Evolutionary conservation across 129 eudicot species (phyloP).

Genomic region (Tanacetum coccineum): DNA sequence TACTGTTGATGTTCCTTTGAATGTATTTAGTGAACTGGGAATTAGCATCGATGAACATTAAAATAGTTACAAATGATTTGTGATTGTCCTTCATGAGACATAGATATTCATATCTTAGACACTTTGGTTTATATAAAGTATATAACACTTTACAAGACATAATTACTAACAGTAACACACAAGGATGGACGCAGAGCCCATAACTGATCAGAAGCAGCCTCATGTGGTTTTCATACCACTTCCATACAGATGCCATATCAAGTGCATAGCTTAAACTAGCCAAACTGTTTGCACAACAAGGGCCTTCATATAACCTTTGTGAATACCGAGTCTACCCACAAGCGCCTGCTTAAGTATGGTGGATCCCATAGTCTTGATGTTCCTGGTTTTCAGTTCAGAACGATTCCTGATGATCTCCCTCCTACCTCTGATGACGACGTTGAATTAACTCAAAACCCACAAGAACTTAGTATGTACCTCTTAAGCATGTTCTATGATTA

Average conservation of each 20-base stretch:
- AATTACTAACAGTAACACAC: neutral
- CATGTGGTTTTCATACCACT: slow-evolving; percentile 36
- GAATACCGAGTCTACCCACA: slow-evolving; percentile 44
- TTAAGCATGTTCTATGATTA: slow-evolving; percentile 22
- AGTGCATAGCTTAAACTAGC: slow-evolving; percentile 50
- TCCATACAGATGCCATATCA: slow-evolving; percentile 54
- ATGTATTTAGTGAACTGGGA: slow-evolving; percentile 10
- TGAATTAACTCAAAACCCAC: neutral
- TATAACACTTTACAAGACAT: neutral
- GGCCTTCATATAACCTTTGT: slow-evolving; percentile 51
- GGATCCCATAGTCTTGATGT: slow-evolving; percentile 26
- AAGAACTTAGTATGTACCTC: neutral
- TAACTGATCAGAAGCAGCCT: slow-evolving; percentile 11
- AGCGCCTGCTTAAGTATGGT: slow-evolving; percentile 29
- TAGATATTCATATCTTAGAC: neutral
- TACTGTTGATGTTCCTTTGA: too few relatives aligned
- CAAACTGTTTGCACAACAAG: slow-evolving; percentile 31
- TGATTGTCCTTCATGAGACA: neutral
- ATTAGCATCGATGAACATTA: neutral
- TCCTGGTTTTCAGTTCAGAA: slow-evolving; percentile 33
- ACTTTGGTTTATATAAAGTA: neutral
- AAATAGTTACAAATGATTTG: too few relatives aligned
- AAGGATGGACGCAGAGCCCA: slow-evolving; percentile 1
- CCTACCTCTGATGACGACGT: slow-evolving; percentile 6
- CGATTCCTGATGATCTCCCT: slow-evolving; percentile 50